Conservation (phyloP, 2,329 filamentous ascomycete genomes). For the Cercospora janseana region DNA sequence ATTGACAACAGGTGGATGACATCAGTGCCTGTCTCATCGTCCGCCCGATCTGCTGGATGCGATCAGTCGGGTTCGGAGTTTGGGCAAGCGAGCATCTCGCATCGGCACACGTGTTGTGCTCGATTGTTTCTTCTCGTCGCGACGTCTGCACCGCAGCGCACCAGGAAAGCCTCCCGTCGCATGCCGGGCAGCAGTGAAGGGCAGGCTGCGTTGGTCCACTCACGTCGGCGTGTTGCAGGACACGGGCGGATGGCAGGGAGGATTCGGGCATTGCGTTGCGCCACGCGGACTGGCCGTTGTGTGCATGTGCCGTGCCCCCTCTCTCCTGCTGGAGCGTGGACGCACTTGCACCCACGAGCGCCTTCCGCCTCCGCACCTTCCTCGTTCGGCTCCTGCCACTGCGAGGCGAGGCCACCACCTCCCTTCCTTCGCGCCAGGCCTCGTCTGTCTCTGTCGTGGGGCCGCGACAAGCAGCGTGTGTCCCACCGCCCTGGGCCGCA, state of each 20-base stretch:
- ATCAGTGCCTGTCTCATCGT: too few relatives aligned
- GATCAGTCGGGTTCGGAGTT: too few relatives aligned
- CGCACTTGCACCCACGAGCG: neutral
- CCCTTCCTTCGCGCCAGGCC: neutral
- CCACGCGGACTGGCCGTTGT: constrained; percentile 3
- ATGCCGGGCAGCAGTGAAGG: neutral
- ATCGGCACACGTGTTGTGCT: too few relatives aligned
- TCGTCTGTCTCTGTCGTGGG: neutral
- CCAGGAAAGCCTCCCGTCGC: neutral
- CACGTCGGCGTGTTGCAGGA: neutral
- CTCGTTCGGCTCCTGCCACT: neutral
- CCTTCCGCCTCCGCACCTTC: constrained; percentile 5
- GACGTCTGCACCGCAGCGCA: neutral
- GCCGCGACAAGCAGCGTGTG: too few relatives aligned
- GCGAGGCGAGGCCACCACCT: neutral
- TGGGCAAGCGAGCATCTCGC: too few relatives aligned
- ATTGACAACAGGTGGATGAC: too few relatives aligned
- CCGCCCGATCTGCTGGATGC: too few relatives aligned
- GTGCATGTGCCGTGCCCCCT: too few relatives aligned
- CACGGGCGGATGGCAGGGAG: neutral
- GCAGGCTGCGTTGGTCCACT: constrained; percentile 2
- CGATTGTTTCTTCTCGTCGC: neutral
- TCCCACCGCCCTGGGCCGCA: too few relatives aligned
- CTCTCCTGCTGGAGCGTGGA: neutral
- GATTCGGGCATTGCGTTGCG: constrained; percentile 1